phyloP scores from a whole-genome alignment of 129 eudicot genomes.

The Tagetes patula region DNA sequence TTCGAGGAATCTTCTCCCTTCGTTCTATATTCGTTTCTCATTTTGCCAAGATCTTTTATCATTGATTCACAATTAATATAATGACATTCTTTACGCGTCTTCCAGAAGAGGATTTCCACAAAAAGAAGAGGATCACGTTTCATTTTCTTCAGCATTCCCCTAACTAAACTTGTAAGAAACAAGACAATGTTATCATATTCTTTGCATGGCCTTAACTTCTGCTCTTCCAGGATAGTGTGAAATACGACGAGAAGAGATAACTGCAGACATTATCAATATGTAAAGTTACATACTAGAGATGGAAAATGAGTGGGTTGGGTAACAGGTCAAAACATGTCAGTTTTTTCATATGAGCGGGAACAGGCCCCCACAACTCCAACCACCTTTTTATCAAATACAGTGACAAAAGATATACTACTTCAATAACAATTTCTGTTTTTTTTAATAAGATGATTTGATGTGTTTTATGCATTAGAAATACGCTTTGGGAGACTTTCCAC shows the following conservation, averaged over 20 bases:
- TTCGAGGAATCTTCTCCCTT: conserved; percentile 39
- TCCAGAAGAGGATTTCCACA: conserved; percentile 86
- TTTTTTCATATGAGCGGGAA: not conserved
- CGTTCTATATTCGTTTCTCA: conserved; percentile 47
- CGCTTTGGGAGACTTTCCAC: not conserved
- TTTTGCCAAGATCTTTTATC: conserved; percentile 61
- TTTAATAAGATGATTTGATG: not conserved
- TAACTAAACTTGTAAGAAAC: conserved; percentile 67
- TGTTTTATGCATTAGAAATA: not conserved
- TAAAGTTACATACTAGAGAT: conserved; percentile 14
- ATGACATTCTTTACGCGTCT: conserved; percentile 83
- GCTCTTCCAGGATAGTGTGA: conserved; percentile 79
- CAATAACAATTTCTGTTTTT: not conserved
- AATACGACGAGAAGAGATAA: conserved; percentile 71
- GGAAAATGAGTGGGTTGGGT: not conserved
- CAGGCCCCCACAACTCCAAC: not conserved
- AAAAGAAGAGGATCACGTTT: conserved; percentile 83
- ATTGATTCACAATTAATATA: conserved; percentile 73
- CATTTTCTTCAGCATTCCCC: conserved; percentile 90
- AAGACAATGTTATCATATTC: conserved; percentile 63
- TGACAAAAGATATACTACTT: not conserved
- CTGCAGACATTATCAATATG: conserved; percentile 46
- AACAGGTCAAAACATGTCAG: not conserved
- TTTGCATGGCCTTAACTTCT: conserved; percentile 64
- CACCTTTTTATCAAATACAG: not conserved